Conservation (phyloP, 345 rosid species). For the Salix purpurea region DNA sequence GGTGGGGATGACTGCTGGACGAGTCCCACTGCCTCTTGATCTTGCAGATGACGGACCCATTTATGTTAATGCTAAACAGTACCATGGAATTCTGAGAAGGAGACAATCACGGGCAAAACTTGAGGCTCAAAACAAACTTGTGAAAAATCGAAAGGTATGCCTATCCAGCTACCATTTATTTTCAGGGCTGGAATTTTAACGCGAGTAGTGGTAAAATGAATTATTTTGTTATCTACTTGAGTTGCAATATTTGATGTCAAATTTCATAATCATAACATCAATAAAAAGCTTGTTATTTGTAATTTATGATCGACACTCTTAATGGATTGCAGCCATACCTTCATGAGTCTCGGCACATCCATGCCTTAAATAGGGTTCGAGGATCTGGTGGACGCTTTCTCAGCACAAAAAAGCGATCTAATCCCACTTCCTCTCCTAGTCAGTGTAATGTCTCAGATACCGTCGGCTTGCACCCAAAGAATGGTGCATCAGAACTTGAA, state of each 20-base stretch:
- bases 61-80: constrained; percentile 52
- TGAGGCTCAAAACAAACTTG: constrained; percentile 46
- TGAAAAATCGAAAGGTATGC: constrained; percentile 43
- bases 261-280: no score
- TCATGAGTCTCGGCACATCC: constrained; percentile 52
- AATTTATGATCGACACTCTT: neutral
- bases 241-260: neutral
- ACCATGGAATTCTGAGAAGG: constrained; percentile 49
- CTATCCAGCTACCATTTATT: neutral
- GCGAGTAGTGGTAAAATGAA: neutral
- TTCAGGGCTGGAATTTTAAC: neutral
- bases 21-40: constrained; percentile 45
- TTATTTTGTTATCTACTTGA: neutral
- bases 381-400: constrained; percentile 57
- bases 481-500: neutral
- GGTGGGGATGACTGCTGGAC: constrained; percentile 26
- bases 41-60: constrained; percentile 43
- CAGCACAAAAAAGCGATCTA: constrained; percentile 29
- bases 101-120: constrained; percentile 50
- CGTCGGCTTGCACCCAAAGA: neutral
- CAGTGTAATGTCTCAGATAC: constrained; percentile 1
- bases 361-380: constrained; percentile 45
- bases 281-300: neutral
- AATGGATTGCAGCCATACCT: constrained; percentile 44
- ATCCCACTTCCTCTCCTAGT: neutral